These are phyloP conservation scores for Monilinia laxa DNA, from an alignment of 2,329 filamentous ascomycete genomes.

Conservation along the genomic window DNA sequence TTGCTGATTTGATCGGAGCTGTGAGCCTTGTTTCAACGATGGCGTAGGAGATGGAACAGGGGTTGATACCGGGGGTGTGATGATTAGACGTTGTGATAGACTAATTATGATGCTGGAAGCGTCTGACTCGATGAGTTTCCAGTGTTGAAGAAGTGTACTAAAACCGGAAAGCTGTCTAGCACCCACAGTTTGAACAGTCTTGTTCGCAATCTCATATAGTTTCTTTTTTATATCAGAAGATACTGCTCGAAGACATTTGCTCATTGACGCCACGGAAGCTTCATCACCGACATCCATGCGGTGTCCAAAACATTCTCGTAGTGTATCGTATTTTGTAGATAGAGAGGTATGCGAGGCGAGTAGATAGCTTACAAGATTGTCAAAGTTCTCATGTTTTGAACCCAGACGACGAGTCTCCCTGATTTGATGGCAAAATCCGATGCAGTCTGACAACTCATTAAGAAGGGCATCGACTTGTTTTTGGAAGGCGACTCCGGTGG, in stretches of 20 bases:
- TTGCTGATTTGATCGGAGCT: slow-evolving; percentile 6
- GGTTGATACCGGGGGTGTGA: slow-evolving; percentile 4
- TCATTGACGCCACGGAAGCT: not conserved
- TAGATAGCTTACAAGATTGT: slow-evolving; percentile 7
- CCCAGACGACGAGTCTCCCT: slow-evolving; percentile 18
- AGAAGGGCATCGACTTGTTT: slow-evolving; percentile 16
- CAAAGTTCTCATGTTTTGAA: slow-evolving; percentile 16
- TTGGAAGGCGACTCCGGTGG: slow-evolving; percentile 4
- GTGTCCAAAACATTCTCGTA: slow-evolving; percentile 11
- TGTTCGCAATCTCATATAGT: slow-evolving; percentile 7
- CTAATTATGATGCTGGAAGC: slow-evolving; percentile 11
- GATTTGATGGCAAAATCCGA: slow-evolving; percentile 12
- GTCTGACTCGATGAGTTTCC: slow-evolving; percentile 15
- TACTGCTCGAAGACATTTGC: slow-evolving; percentile 15
- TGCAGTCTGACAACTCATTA: slow-evolving; percentile 14
- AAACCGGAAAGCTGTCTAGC: slow-evolving; percentile 15
- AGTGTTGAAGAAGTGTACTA: slow-evolving; percentile 6
- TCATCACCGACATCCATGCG: slow-evolving; percentile 15
- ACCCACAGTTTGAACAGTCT: not conserved
- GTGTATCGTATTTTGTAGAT: slow-evolving; percentile 10
- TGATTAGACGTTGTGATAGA: slow-evolving; percentile 17
- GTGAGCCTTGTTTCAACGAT: not conserved
- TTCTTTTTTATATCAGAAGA: slow-evolving; percentile 15
- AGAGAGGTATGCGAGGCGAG: not conserved
- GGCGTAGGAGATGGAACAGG: not conserved